Evolutionary conservation across 768 basidiomycete species (phyloP), one percentile per base, ranked within the genome.

Genomic region (Mycena vitilis): DNA sequence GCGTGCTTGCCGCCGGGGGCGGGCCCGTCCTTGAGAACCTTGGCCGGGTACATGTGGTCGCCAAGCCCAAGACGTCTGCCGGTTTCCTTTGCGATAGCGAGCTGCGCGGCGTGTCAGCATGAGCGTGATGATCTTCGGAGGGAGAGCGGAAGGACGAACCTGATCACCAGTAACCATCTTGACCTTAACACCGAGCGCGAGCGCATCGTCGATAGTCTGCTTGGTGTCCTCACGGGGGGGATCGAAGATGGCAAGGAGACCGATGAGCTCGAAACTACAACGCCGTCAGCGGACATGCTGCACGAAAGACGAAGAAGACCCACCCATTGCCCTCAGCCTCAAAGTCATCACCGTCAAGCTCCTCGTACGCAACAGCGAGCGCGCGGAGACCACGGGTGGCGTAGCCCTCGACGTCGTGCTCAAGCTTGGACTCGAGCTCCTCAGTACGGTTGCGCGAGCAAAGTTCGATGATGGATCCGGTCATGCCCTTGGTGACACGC

Each of bases 141-240:
- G n/a, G n/a, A 34, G 15, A 8, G n/a, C n/a, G 9, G 38, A 13
- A 60, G 34, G 34, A 36, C 58, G 0, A 12, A 70, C 69, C 64
- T 99, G 97, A 80, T 99, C 97, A 86, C 97, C 97, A n/a, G 97
- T 99, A 69, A 98, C 97, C 97, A 99, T 99, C 92, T 99, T 99
- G 80, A 99, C 96, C 79, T 91, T 93, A 75, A 99, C 96, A 81
- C 97, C 97, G 78, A 98, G 95, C 65, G 91, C 91, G 65, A 95
- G 85, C 60, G 97, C 96, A 79, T 99, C 96, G 76, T 98, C 96
- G 77, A 99, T 98, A 22, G 97, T 99, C 83, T 98, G 94, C 85
- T 99, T 98, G 81, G 97, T 99, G 78, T 99, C 97, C 1, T 93
- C 93, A 81, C 97, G 95, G 71, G 97, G 97, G 69, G 96, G 96